A percentile compares a stretch with the other conserved stretches of the same genome.
phyloP scores from a whole-genome alignment of 768 basidiomycete genomes.

The Pleurotus giganteus region DNA sequence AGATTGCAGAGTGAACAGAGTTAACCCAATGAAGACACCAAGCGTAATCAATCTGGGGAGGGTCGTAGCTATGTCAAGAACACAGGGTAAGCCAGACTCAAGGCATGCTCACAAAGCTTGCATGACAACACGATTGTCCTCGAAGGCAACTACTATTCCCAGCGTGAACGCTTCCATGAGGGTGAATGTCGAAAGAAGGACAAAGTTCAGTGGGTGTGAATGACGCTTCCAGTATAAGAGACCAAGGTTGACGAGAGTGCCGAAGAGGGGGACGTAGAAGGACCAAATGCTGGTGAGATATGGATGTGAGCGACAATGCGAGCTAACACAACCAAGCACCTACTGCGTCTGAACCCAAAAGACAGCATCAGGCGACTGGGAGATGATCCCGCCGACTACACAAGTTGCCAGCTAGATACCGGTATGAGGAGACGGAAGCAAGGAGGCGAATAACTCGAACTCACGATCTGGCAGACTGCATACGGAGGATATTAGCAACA shows the following conservation, averaged over 20 bases:
- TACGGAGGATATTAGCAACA: slow-evolving; percentile 5
- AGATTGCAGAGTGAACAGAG: slow-evolving; percentile 91
- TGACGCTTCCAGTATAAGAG: slow-evolving; percentile 92
- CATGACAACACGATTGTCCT: slow-evolving; percentile 69
- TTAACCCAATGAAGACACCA: slow-evolving; percentile 91
- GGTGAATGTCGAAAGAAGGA: slow-evolving; percentile 85
- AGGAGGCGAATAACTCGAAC: slow-evolving; percentile 14
- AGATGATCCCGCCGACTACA: slow-evolving; percentile 71
- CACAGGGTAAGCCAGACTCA: neutral
- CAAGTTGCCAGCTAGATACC: slow-evolving; percentile 62
- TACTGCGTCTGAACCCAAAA: slow-evolving; percentile 74
- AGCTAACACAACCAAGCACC: slow-evolving; percentile 22
- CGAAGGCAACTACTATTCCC: slow-evolving; percentile 81
- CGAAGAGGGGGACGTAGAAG: slow-evolving; percentile 76
- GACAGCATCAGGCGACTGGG: slow-evolving; percentile 56
- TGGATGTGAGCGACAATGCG: slow-evolving; percentile 4
- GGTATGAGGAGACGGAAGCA: neutral
- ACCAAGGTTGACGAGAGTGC: slow-evolving; percentile 75
- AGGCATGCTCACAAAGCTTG: slow-evolving; percentile 70
- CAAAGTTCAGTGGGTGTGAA: slow-evolving; percentile 82
- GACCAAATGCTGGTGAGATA: slow-evolving; percentile 66
- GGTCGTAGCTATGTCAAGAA: neutral
- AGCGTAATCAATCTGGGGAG: slow-evolving; percentile 72
- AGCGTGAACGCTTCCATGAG: slow-evolving; percentile 87
- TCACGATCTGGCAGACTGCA: slow-evolving; percentile 72